phyloP scores from a whole-genome alignment of 2,329 filamentous ascomycete species.

The Ophiocordyceps camponoti-leonardi region DNA sequence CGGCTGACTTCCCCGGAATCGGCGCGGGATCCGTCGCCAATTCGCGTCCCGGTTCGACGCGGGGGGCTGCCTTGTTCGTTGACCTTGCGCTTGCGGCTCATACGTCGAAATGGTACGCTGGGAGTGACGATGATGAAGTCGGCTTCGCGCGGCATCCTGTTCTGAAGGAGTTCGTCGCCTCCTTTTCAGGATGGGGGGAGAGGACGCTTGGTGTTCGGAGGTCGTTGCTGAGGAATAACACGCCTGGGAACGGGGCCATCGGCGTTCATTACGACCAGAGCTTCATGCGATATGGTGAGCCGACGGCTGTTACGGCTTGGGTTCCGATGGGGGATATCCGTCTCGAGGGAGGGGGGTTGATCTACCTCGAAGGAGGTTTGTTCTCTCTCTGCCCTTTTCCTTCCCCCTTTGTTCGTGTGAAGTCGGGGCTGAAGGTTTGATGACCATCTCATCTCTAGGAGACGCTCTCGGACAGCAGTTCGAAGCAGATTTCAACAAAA shows the following conservation, averaged over 20 bases:
- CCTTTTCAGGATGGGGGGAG: conserved; percentile 35
- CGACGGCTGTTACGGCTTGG: conserved; percentile 38
- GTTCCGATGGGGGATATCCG: conserved; percentile 36
- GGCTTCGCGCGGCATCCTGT: conserved; percentile 35
- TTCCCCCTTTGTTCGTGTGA: too few species aligned
- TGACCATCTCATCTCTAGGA: neutral
- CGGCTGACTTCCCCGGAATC: conserved; percentile 15
- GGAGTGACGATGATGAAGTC: conserved; percentile 7
- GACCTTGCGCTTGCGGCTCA: conserved; percentile 34
- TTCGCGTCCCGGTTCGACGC: conserved; percentile 22
- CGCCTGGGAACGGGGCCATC: conserved; percentile 36
- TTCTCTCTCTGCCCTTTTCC: neutral
- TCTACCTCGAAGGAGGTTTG: conserved; percentile 35
- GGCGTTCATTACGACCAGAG: conserved; percentile 45
- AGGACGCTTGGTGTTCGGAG: conserved; percentile 22
- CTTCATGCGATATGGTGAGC: conserved; percentile 35
- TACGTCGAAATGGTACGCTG: conserved; percentile 26
- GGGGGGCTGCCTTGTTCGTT: conserved; percentile 8
- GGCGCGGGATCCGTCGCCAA: conserved; percentile 32
- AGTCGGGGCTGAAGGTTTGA: neutral
- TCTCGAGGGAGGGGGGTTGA: conserved; percentile 37
- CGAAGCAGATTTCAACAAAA: conserved; percentile 29
- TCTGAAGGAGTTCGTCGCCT: conserved; percentile 29
- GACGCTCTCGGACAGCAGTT: conserved; percentile 25
- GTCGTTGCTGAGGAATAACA: conserved; percentile 37